These are phyloP conservation scores for Juglanconis juglandina DNA, from an alignment of 2,329 filamentous ascomycete genomes.

Conservation along the genomic window DNA sequence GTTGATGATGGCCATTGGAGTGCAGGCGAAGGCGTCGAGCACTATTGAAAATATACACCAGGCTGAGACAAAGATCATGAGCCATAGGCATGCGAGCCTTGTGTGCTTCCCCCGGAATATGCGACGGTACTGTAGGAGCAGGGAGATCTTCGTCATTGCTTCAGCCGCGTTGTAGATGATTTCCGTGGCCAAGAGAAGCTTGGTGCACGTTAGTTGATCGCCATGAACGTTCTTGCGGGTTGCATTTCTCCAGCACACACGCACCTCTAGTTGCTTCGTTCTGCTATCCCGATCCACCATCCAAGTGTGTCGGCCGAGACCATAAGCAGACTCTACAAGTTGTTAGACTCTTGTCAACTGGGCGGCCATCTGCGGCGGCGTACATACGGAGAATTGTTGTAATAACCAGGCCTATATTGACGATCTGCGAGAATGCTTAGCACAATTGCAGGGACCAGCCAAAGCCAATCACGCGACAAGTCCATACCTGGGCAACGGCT, in stretches of 20 bases:
- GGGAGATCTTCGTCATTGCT: constrained; percentile 33
- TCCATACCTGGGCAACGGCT: constrained; percentile 22
- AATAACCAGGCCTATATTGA: constrained; percentile 22
- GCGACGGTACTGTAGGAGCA: constrained; percentile 37
- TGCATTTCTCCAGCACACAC: not conserved
- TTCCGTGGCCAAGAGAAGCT: constrained; percentile 32
- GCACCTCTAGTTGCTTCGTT: constrained; percentile 26
- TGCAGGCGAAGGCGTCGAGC: constrained; percentile 28
- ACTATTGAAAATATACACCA: constrained; percentile 29
- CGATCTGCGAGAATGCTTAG: constrained; percentile 5
- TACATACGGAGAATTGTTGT: constrained; percentile 23
- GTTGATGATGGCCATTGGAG: constrained; percentile 26
- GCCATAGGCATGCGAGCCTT: constrained; percentile 21
- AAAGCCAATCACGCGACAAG: not conserved
- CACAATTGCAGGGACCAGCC: not conserved
- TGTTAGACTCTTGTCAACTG: not conserved
- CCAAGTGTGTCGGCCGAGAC: constrained; percentile 26
- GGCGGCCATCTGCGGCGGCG: not conserved
- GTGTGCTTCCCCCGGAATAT: constrained; percentile 31
- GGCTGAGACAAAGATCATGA: constrained; percentile 25
- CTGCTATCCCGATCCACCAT: constrained; percentile 19
- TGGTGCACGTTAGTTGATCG: not conserved
- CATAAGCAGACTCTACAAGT: constrained; percentile 22
- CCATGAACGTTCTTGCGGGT: not conserved
- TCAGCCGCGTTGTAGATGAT: constrained; percentile 33